These are phyloP conservation scores for Neurospora sp. DNA, from an alignment of 495 filamentous ascomycete genomes.

Conservation along the genomic window DNA sequence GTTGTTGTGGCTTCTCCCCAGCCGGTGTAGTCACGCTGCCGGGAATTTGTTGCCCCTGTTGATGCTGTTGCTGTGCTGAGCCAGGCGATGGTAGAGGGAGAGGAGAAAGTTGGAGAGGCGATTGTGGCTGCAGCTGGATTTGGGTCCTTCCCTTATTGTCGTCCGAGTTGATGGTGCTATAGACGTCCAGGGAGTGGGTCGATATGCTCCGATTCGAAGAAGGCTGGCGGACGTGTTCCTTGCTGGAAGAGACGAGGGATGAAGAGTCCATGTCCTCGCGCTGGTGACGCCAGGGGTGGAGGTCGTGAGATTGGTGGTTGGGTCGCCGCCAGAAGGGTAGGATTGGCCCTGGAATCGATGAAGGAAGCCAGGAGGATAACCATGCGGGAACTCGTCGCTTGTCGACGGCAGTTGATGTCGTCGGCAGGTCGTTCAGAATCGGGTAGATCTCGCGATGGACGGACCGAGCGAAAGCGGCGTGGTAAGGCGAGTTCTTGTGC, in stretches of 20 bases:
- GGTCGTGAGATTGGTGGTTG: background rate
- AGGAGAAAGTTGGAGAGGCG: background rate
- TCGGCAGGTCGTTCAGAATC: slow-evolving; percentile 21
- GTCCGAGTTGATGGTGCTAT: slow-evolving; percentile 1
- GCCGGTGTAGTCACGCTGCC: background rate
- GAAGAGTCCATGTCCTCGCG: background rate
- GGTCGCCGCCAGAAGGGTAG: slow-evolving; percentile 1
- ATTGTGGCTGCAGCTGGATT: background rate
- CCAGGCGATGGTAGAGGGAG: background rate
- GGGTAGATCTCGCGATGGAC: slow-evolving; percentile 36
- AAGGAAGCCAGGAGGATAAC: background rate
- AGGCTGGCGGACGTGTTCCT: slow-evolving; percentile 6
- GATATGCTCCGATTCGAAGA: slow-evolving; percentile 7
- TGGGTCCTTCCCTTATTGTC: background rate
- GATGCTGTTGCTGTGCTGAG: background rate
- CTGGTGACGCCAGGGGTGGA: background rate
- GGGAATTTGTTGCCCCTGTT: background rate
- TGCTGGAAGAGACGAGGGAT: slow-evolving; percentile 4
- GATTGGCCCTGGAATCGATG: background rate
- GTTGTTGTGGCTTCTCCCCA: background rate
- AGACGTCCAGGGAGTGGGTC: slow-evolving; percentile 3
- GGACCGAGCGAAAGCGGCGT: slow-evolving; percentile 31
- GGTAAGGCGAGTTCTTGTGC: slow-evolving; percentile 32
- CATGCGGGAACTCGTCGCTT: background rate
- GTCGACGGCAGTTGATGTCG: slow-evolving; percentile 21